Evolutionary conservation across 192 early-diverging fungal species (phyloP).

Genomic region (Coemansia sp.): DNA sequence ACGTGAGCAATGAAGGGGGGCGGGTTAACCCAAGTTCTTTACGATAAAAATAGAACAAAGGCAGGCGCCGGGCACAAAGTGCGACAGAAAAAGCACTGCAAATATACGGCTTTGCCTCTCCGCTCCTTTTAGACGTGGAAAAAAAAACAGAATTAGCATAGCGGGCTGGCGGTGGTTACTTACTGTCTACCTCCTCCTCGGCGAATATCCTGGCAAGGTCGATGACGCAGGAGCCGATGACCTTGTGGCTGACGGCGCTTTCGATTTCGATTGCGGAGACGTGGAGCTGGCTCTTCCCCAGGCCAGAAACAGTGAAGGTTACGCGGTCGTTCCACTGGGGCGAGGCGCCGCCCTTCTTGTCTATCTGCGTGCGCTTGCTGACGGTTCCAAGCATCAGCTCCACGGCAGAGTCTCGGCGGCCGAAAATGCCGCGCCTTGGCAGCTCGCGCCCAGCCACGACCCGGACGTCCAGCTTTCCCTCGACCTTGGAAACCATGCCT

Average conservation of each 20-base stretch:
- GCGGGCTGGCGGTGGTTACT: too few species aligned
- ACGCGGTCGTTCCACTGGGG: conserved; percentile 53
- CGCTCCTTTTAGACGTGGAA: neutral
- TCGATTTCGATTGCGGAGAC: conserved; percentile 46
- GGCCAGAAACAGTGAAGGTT: conserved; percentile 33
- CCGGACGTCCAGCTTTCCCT: conserved; percentile 47
- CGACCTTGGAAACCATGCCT: conserved; percentile 8
- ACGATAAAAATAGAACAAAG: neutral
- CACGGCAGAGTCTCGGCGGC: conserved; percentile 46
- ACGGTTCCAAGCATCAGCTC: conserved; percentile 42
- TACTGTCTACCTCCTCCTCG: conserved; percentile 52
- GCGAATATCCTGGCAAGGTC: conserved; percentile 47
- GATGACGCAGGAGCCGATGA: conserved; percentile 44
- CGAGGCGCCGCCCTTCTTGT: conserved; percentile 51
- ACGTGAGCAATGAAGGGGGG: too few species aligned
- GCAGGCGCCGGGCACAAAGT: neutral
- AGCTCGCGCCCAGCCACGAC: conserved; percentile 50
- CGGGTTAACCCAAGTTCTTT: too few species aligned
- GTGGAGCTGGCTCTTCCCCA: conserved; percentile 41
- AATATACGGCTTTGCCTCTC: neutral
- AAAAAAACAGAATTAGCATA: conserved; percentile 9
- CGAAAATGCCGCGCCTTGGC: conserved; percentile 41
- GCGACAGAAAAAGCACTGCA: neutral
- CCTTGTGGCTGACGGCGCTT: conserved; percentile 26
- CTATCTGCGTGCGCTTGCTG: conserved; percentile 45